Evolutionary conservation across 2,329 filamentous ascomycete genomes (phyloP), one percentile per base, ranked within the genome.

Genomic region (Tolypocladium pustulatum): DNA sequence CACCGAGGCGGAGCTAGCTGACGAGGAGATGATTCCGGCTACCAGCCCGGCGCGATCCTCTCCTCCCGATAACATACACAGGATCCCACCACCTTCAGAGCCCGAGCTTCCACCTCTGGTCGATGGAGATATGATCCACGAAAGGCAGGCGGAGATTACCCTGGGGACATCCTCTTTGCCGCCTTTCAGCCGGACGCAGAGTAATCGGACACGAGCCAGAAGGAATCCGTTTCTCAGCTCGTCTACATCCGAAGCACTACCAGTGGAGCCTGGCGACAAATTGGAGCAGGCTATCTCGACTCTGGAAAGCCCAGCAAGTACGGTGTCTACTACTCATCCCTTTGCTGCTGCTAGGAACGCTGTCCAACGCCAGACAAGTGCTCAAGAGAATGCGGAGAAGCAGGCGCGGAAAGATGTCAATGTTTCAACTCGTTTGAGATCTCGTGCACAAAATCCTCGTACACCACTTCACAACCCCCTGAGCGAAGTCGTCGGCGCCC

Each of bases 11-110:
- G 56, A 52, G 15, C 25, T n/a, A n/a, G 20, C 54, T 13, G 70
- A 72, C 2, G 72, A 72, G 51, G 71, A 73, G n/a, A 71, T 68
- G 64, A 75, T 75, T 59, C 72, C 72, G 1, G 72, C 72, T 53
- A 75, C 72, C 32, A 75, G 72, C 40, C 72, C 72, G n/a, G 61
- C 68, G 1, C 64, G 66, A 38, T 68, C 69, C 7, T 61, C 71
- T 5, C 64, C 70, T n/a, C 63, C 63, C 15, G 66, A 65, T 4
- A 59, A 58, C 30, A 65, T 61, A 9, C 60, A 58, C 13, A 66
- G 65, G 15, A 55, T 58, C 7, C 58, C 58, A 0, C 59, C 58
- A 6, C 65, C 64, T 7, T 65, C 68, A 3, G 72, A 73, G 27
- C 67, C 71, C 12, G 74, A 77, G 30, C 41, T 76, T 62, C 62